A percentile compares a stretch with the other conserved stretches of the same genome.
Evolutionary conservation across 2,329 filamentous ascomycete genomes (phyloP).

Genomic region (Exophiala aquamarina): DNA sequence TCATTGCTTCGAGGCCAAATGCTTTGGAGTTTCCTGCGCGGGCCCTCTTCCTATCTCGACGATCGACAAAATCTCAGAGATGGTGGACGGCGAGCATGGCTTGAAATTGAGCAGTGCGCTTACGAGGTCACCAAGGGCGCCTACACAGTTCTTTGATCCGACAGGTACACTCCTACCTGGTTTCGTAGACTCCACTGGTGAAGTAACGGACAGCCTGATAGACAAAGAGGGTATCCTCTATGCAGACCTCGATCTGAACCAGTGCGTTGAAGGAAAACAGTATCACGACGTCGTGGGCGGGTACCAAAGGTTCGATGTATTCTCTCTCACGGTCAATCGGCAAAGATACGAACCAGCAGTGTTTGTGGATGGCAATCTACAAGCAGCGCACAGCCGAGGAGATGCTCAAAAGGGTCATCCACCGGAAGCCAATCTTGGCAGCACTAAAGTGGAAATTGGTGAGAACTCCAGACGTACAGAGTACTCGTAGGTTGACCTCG

Average conservation of each 20-base stretch:
- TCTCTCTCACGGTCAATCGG: conserved; percentile 51
- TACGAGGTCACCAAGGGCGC: conserved; percentile 42
- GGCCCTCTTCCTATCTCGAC: conserved; percentile 45
- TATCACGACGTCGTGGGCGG: conserved; percentile 58
- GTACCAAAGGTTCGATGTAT: conserved; percentile 57
- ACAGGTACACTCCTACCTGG: conserved; percentile 39
- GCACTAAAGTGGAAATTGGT: too few species aligned
- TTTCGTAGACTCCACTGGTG: conserved; percentile 13
- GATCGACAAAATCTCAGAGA: conserved; percentile 36
- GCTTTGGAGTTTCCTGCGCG: conserved; percentile 54
- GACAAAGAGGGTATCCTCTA: conserved; percentile 52
- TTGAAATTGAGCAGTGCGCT: conserved; percentile 31
- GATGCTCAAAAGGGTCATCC: too few species aligned
- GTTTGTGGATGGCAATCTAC: too few species aligned
- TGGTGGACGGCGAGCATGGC: conserved; percentile 30
- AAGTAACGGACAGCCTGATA: conserved; percentile 41
- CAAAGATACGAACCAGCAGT: conserved; percentile 37
- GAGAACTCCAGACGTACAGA: too few species aligned
- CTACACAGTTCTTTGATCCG: conserved; percentile 54
- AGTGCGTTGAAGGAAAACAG: conserved; percentile 57
- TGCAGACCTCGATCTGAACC: conserved; percentile 50
- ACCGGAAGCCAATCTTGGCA: too few species aligned
- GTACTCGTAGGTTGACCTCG: too few species aligned
- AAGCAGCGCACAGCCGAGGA: too few species aligned
- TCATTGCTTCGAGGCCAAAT: conserved; percentile 60